Base-by-base conservation (phyloP, 495 filamentous ascomycete species). In the Margaritispora aquatica region DNA sequence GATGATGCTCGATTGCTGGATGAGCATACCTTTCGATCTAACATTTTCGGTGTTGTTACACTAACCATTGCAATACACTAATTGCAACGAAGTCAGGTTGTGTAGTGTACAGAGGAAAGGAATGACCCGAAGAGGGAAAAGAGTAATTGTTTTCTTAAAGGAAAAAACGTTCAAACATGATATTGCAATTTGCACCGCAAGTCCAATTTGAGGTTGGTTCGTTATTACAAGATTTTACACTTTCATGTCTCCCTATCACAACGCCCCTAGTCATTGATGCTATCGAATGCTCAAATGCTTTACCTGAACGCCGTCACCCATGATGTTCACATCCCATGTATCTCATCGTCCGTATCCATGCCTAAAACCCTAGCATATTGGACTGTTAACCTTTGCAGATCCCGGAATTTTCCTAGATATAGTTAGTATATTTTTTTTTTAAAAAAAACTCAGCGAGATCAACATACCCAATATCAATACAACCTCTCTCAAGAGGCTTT, bases 341-440 rank as follows among this genome's bases (percentile, higher is more conserved):
- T 57, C 23, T 73, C 70, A 46, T 73, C 70, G 47, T 76, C 72
- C 70, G 74, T 78, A 65, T 73, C 80, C 71, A 84, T 80, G 21
- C 76, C 89, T 11, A 95, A 68, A 19, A 92, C 71, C 50, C 87
- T 83, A 20, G 90, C 90, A 65, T 94, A 96, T 61, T 92, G 91
- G n/a, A 95, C 88, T 27, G 89, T 96, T 36, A 95, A 83, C 7
- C 92, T 79, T 69, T 97, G 92, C 26, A 97, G 78, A 65, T 97
- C 92, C 23, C 92, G 87, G 69, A 90, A 89, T 83, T 97, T 97
- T 55, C 92, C 92, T 44, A n/a, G 58, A 5, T 54, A 13, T 21
- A 20, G 31, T 54, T 54, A 54, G 52, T 9, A 7, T 8, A 21
- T 20, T 17, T 2, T 31, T 19, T 13, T 21, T 29, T n/a, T 2